Conservation (phyloP, 2,329 filamentous ascomycete genomes). For the Scolecobasidium constrictum region DNA sequence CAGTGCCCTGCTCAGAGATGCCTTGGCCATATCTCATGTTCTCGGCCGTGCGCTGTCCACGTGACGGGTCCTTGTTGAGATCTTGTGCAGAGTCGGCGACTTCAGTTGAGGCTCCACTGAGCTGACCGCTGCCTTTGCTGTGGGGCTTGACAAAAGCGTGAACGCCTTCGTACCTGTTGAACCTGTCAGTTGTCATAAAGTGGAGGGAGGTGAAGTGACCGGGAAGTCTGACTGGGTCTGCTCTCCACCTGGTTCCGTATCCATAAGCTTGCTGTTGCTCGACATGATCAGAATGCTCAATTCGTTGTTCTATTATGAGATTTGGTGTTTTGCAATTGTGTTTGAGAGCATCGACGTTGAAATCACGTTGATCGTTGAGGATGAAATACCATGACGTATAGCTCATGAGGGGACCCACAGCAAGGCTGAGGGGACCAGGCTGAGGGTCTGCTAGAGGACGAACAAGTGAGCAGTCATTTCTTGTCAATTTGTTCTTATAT, state of each 20-base stretch:
- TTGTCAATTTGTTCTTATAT: too few relatives aligned
- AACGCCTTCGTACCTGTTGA: constrained; percentile 45
- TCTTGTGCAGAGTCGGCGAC: constrained; percentile 8
- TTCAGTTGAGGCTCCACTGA: constrained; percentile 30
- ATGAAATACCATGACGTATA: too few relatives aligned
- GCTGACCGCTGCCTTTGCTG: constrained; percentile 44
- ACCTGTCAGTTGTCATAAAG: neutral
- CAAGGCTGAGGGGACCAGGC: too few relatives aligned
- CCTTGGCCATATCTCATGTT: constrained; percentile 46
- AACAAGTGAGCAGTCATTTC: too few relatives aligned
- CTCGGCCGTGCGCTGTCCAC: constrained; percentile 36
- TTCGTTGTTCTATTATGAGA: too few relatives aligned
- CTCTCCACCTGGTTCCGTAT: constrained; percentile 50
- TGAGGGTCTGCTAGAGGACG: too few relatives aligned
- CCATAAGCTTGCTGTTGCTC: constrained; percentile 37
- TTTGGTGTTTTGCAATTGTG: too few relatives aligned
- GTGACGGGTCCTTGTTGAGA: constrained; percentile 15
- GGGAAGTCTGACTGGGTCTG: constrained; percentile 39
- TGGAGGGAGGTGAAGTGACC: too few relatives aligned
- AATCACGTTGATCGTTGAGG: too few relatives aligned
- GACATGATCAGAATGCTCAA: constrained; percentile 30
- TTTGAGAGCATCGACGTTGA: too few relatives aligned
- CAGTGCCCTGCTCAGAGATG: constrained; percentile 45
- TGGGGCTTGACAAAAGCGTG: constrained; percentile 38
- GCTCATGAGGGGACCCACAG: too few relatives aligned